Conservation (phyloP, 202 grass and related monocot species). For the Musa balbisiana region DNA sequence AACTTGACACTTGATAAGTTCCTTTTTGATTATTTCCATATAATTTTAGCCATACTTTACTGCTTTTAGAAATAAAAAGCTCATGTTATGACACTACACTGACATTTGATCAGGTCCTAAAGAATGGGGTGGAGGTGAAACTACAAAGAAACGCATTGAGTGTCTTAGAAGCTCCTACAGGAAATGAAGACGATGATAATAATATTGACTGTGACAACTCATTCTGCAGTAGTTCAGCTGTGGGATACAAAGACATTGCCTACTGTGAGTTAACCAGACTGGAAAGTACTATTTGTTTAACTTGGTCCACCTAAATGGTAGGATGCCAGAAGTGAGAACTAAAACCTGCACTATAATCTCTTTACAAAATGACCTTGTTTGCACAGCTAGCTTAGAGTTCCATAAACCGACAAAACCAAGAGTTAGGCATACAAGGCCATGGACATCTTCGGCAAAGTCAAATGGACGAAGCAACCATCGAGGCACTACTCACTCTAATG, state of each 20-base stretch:
- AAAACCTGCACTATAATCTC: background rate
- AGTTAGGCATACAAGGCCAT: slow-evolving; percentile 47
- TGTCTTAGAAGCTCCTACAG: slow-evolving; percentile 71
- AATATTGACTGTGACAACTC: slow-evolving; percentile 46
- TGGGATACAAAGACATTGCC: slow-evolving; percentile 50
- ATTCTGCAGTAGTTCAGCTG: slow-evolving; percentile 49
- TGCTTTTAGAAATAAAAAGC: too few species aligned
- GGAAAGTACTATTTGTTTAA: background rate
- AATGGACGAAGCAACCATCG: slow-evolving; percentile 28
- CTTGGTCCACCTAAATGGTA: background rate
- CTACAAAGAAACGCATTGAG: slow-evolving; percentile 77
- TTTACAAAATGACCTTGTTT: background rate
- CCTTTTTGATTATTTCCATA: background rate
- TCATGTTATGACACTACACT: background rate
- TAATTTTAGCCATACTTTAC: too few species aligned
- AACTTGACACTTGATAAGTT: background rate
- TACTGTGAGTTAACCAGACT: slow-evolving; percentile 44
- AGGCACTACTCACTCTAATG: slow-evolving; percentile 27
- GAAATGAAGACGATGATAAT: slow-evolving; percentile 35
- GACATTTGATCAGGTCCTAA: slow-evolving; percentile 36
- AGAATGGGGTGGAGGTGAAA: slow-evolving; percentile 85
- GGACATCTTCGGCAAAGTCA: slow-evolving; percentile 38
- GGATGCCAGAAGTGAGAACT: background rate
- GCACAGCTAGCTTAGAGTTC: slow-evolving; percentile 50
- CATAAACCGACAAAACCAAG: slow-evolving; percentile 61